Percentiles rank a stretch among this genome's conserved stretches.
Conservation (phyloP, 164 flowering plant species). For the Vitis riparia region DNA sequence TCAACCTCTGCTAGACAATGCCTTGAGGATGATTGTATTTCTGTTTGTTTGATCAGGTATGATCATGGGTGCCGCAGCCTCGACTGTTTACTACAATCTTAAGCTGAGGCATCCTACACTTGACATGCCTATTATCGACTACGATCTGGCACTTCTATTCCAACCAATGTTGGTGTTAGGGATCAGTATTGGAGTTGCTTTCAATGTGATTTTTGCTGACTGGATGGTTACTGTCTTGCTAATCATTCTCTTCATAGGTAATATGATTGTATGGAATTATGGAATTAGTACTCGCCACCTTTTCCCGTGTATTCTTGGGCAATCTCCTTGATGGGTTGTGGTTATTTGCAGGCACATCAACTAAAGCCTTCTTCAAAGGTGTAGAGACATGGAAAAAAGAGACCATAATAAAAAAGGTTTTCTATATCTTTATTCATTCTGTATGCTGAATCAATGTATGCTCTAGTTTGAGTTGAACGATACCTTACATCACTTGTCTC, state of each 20-base stretch:
- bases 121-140: slow-evolving; percentile 49
- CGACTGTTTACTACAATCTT: slow-evolving; percentile 50
- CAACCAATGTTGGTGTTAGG: slow-evolving; percentile 64
- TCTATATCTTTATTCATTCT: neutral
- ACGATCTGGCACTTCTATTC: slow-evolving; percentile 47
- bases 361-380: slow-evolving; percentile 68
- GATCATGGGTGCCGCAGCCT: slow-evolving; percentile 53
- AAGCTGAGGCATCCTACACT: slow-evolving; percentile 46
- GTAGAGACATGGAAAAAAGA: slow-evolving; percentile 82
- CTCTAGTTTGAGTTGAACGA: too few relatives aligned
- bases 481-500: neutral
- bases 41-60: slow-evolving; percentile 32
- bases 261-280: neutral
- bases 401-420: slow-evolving; percentile 60
- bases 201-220: slow-evolving; percentile 48
- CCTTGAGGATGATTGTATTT: neutral
- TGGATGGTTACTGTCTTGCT: slow-evolving; percentile 59
- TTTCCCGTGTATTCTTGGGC: neutral
- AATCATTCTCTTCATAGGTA: slow-evolving; percentile 48
- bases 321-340: neutral
- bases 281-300: too few relatives aligned
- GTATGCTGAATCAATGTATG: neutral
- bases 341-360: slow-evolving; percentile 53
- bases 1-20: neutral
- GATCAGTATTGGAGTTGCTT: slow-evolving; percentile 52